A percentile compares a stretch with the other conserved stretches of the same genome.
Evolutionary conservation across 495 filamentous ascomycete genomes (phyloP).

Genomic region (Neurospora terricola): DNA sequence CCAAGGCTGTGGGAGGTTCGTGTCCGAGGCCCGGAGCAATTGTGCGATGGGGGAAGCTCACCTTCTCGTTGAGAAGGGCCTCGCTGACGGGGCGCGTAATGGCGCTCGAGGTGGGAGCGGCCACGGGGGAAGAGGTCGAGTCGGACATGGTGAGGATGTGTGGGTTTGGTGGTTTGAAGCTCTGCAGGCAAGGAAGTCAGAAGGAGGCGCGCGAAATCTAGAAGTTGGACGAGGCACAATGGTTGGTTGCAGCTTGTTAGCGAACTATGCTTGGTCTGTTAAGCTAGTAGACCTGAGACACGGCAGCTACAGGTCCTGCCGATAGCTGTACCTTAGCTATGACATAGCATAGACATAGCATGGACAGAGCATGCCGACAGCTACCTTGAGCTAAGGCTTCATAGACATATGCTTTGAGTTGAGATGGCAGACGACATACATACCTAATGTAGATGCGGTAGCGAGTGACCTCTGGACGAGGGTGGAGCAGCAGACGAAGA

Average conservation of each 20-base stretch:
- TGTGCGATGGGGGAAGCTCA: conserved; percentile 27
- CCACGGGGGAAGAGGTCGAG: conserved; percentile 16
- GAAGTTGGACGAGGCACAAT: neutral
- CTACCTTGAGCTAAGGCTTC: neutral
- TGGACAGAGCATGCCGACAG: neutral
- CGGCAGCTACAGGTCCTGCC: neutral
- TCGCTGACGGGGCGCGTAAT: conserved; percentile 74
- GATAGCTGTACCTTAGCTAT: neutral
- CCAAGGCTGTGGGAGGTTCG: neutral
- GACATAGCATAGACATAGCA: neutral
- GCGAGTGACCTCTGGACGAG: neutral
- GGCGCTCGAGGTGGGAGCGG: conserved; percentile 22
- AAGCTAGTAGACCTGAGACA: neutral
- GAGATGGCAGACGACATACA: neutral
- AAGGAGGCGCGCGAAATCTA: neutral
- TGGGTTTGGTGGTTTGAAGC: neutral
- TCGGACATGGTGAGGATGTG: conserved; percentile 30
- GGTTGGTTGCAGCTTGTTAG: neutral
- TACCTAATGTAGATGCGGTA: neutral
- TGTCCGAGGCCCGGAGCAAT: neutral
- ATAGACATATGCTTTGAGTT: neutral
- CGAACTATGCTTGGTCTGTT: neutral
- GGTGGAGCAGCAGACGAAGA: neutral
- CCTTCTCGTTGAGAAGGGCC: conserved; percentile 92
- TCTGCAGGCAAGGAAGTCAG: conserved; percentile 1